A percentile compares a stretch with the other conserved stretches of the same genome.
These are phyloP conservation scores for Fusarium sp. DNA, from an alignment of 2,329 filamentous ascomycete species.

Conservation along the genomic window DNA sequence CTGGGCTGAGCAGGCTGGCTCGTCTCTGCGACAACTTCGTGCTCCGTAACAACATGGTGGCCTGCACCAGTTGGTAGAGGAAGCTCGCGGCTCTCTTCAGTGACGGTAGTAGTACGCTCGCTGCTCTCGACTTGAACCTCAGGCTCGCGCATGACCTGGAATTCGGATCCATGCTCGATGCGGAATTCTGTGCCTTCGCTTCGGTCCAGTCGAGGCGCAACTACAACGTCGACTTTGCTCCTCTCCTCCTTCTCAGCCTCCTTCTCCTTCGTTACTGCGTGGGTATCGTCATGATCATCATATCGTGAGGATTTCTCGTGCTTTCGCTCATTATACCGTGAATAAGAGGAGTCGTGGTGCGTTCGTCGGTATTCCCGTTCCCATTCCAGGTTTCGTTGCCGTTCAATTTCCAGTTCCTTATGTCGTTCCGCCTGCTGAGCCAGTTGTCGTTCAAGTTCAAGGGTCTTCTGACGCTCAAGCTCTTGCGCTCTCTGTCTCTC, in stretches of 20 bases:
- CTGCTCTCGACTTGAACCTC: constrained; percentile 37
- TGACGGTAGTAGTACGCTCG: constrained; percentile 36
- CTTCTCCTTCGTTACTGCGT: constrained; percentile 40
- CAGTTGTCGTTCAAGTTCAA: constrained; percentile 16
- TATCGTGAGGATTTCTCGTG: constrained; percentile 45
- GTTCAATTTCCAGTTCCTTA: constrained; percentile 22
- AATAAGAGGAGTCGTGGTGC: constrained; percentile 43
- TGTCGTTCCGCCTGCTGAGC: constrained; percentile 32
- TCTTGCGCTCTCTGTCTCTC: constrained; percentile 11
- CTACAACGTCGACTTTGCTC: constrained; percentile 40
- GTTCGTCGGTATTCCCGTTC: constrained; percentile 45
- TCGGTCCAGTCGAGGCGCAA: constrained; percentile 38
- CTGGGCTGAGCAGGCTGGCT: constrained; percentile 39
- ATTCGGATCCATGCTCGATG: constrained; percentile 45
- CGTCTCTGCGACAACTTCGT: constrained; percentile 39
- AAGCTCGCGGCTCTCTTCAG: constrained; percentile 43
- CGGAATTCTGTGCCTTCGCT: constrained; percentile 42
- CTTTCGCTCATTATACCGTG: constrained; percentile 44
- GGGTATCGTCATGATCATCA: constrained; percentile 46
- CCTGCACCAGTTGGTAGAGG: constrained; percentile 43
- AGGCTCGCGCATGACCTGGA: constrained; percentile 37
- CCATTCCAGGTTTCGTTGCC: constrained; percentile 23
- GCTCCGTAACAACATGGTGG: constrained; percentile 42
- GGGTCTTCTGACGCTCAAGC: neutral
- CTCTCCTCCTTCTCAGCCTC: constrained; percentile 32